Percentiles rank a stretch among this genome's conserved stretches.
phyloP scores from a whole-genome alignment of 2,329 filamentous ascomycete genomes.

The Karstenula rhodostoma region DNA sequence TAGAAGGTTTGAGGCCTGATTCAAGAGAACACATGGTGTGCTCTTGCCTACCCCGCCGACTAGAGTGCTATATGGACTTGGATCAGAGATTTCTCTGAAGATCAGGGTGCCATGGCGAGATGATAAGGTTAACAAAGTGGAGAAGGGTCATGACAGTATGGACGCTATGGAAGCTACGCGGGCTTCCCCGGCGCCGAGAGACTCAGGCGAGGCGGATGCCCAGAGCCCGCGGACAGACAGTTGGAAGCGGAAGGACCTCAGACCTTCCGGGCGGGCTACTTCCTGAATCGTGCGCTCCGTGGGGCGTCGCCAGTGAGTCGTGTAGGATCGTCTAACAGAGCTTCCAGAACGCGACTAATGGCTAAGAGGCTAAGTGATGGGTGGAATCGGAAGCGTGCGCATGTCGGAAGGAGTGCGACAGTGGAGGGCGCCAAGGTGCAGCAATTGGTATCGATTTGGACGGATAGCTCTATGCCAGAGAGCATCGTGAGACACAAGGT shows the following conservation, averaged over 20 bases:
- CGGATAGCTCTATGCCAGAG: background rate
- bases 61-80: constrained; percentile 27
- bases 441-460: background rate
- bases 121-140: constrained; percentile 47
- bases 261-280: constrained; percentile 32
- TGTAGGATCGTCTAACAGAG: constrained; percentile 35
- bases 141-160: constrained; percentile 29
- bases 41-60: constrained; percentile 27
- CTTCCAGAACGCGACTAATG: constrained; percentile 42
- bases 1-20: background rate
- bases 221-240: constrained; percentile 25
- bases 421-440: background rate
- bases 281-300: constrained; percentile 41
- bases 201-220: constrained; percentile 33
- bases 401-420: background rate
- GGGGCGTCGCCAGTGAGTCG: constrained; percentile 34
- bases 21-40: background rate
- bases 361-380: constrained; percentile 19
- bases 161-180: constrained; percentile 48
- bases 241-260: constrained; percentile 36
- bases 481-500: constrained; percentile 7
- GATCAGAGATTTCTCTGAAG: constrained; percentile 37
- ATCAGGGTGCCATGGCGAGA: constrained; percentile 46
- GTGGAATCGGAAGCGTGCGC: constrained; percentile 6
- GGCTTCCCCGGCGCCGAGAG: constrained; percentile 48